Evolutionary conservation across 2,329 filamentous ascomycete species (phyloP).

Genomic region (Hypoxylon sp.): DNA sequence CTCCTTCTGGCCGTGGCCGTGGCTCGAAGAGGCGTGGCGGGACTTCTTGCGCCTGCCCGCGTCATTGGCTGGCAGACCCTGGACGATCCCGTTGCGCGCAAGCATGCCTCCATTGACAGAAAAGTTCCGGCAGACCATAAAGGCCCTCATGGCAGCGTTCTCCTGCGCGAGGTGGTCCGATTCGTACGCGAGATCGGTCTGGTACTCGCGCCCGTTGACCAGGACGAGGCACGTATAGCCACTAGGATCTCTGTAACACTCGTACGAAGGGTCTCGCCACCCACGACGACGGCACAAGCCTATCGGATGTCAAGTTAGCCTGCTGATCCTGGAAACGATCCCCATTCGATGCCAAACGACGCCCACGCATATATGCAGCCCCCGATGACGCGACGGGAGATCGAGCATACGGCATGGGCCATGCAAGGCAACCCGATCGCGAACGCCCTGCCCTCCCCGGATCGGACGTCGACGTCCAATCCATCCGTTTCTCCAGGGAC

Average conservation of each 20-base stretch:
- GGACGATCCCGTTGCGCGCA: conserved; percentile 75
- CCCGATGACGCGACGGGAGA: conserved; percentile 47
- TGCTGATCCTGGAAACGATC: conserved; percentile 45
- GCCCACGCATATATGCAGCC: conserved; percentile 47
- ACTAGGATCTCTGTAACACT: conserved; percentile 77
- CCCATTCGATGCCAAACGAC: conserved; percentile 43
- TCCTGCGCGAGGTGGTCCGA: conserved; percentile 87
- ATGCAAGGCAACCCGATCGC: conserved; percentile 52
- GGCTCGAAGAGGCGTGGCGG: conserved; percentile 59
- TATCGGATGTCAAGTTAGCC: conserved; percentile 58
- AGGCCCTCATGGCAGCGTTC: conserved; percentile 93
- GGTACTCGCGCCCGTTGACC: conserved; percentile 97
- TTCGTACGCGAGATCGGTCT: conserved; percentile 87
- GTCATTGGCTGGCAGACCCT: conserved; percentile 70
- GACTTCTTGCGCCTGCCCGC: conserved; percentile 66
- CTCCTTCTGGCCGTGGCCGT: conserved; percentile 57
- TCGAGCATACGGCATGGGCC: conserved; percentile 48
- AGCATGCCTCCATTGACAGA: conserved; percentile 96
- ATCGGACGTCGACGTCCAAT: conserved; percentile 37
- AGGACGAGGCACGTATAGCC: conserved; percentile 92
- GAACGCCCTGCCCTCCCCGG: conserved; percentile 33
- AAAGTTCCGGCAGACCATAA: conserved; percentile 98
- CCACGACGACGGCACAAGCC: conserved; percentile 94
- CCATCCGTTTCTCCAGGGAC: conserved; percentile 42
- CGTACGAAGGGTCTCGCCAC: conserved; percentile 92